Conservation (phyloP, 2,329 filamentous ascomycete genomes). For the Colletotrichum sp. region DNA sequence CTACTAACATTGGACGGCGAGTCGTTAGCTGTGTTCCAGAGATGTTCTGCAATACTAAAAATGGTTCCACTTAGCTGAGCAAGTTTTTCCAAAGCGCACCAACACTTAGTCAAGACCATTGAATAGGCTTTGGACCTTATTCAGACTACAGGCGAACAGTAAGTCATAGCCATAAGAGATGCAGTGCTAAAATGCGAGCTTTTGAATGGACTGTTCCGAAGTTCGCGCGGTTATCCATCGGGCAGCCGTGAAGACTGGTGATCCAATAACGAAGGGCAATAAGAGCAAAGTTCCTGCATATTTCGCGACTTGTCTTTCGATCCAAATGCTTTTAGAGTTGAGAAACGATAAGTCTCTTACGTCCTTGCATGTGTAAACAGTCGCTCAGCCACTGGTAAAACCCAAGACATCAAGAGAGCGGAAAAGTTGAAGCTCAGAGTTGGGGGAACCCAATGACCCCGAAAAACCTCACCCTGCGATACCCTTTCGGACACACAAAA, state of each 20-base stretch:
- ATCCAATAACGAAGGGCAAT: not conserved
- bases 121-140: not conserved
- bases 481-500: not conserved
- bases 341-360: rapidly evolving
- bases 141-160: not conserved
- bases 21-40: not conserved
- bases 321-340: not conserved
- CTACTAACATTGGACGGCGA: not conserved
- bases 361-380: not conserved
- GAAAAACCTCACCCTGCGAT: not conserved
- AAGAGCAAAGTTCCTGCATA: not conserved
- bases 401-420: not conserved
- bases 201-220: not conserved
- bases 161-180: not conserved
- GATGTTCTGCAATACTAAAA: not conserved
- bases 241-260: not conserved
- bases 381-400: not conserved
- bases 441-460: not conserved
- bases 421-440: not conserved
- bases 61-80: not conserved
- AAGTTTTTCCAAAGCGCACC: not conserved
- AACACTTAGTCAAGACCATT: not conserved
- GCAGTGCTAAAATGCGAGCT: rapidly evolving
- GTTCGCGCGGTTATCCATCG: not conserved
- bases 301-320: not conserved